Evolutionary conservation across 2,329 filamentous ascomycete species (phyloP), one percentile per base, ranked within the genome.

Genomic region (Fusarium foetens): DNA sequence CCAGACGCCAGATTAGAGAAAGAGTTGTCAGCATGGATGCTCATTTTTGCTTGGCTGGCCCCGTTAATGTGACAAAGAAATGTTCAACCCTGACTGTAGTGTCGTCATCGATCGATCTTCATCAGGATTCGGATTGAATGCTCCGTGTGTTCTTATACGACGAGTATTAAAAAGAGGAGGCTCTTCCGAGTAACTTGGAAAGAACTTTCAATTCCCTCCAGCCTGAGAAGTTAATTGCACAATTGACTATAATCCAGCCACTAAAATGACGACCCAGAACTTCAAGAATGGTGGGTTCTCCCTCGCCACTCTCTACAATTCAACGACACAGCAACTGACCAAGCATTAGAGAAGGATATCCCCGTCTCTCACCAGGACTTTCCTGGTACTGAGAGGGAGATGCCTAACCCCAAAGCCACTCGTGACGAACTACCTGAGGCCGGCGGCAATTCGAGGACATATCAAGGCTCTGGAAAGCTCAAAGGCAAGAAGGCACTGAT

Each of bases 381-480:
- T 51, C 78, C 78, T 29, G 78, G 78, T 17, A 77, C 68, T 36
- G 76, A 71, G 23, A 58, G 69, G 52, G 71, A 79, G 9, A 79
- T 80, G 78, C 78, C 78, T 4, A 42, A 77, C 35, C 78, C 78
- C 13, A 65, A 88, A 61, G 91, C 92, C 3, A 83, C 88, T 48
- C 89, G 88, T 63, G 89, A 92, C 61, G 84, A 91, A 65, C 81
- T 95, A 5, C 93, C 93, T 0, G 91, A 89, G 9, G 86, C 88
- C 23, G 88, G 92, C 65, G 91, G 91, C 41, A 89, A 89, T 17
- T 90, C 89, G 74, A 88, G 92, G 76, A 87, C 87, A 52, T 95
- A 96, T 83, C 90, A 91, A 78, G 88, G 92, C 8, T 92, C 93
- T 2, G 90, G 90, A 53, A 97, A 96, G 83, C 88, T 96, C 11